phyloP scores from a whole-genome alignment of 73 alveolate genomes.

The Paramecium caudatum region DNA sequence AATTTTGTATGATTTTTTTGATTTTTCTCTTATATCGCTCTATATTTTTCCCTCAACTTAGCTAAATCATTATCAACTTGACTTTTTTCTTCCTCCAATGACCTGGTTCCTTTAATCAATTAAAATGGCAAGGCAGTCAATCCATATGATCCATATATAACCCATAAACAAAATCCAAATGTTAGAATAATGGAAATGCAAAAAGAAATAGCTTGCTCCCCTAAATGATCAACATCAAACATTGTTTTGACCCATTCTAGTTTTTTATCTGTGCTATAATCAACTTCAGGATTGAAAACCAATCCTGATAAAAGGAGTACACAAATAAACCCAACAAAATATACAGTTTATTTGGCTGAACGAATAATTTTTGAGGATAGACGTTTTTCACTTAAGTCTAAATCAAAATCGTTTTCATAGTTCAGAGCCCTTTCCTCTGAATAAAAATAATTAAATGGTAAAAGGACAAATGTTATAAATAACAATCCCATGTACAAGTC shows the following conservation, averaged over 20 bases:
- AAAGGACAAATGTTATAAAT: constrained; percentile 76
- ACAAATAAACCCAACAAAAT: constrained; percentile 48
- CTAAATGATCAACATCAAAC: constrained; percentile 78
- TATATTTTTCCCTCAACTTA: constrained; percentile 81
- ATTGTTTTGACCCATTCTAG: constrained; percentile 72
- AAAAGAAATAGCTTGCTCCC: constrained; percentile 73
- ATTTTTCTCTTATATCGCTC: constrained; percentile 86
- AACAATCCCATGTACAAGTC: constrained; percentile 70
- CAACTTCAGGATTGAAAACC: constrained; percentile 52
- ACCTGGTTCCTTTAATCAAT: constrained; percentile 84
- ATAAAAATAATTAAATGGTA: constrained; percentile 85
- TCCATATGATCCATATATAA: constrained; percentile 82
- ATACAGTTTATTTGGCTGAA: constrained; percentile 65
- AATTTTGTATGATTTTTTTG: constrained; percentile 78
- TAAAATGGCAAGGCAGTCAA: constrained; percentile 81
- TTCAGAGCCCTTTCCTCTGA: constrained; percentile 77
- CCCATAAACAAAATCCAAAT: constrained; percentile 80
- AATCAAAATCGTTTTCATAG: constrained; percentile 64
- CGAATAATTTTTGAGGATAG: constrained; percentile 58
- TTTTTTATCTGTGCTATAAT: constrained; percentile 26
- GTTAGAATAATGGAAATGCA: constrained; percentile 74
- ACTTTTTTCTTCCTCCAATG: constrained; percentile 82
- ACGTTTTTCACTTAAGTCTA: constrained; percentile 63
- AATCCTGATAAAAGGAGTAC: constrained; percentile 48
- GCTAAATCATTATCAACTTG: constrained; percentile 80